phyloP scores from a whole-genome alignment of 2,329 filamentous ascomycete species.

The Aspergillaceae sp. region DNA sequence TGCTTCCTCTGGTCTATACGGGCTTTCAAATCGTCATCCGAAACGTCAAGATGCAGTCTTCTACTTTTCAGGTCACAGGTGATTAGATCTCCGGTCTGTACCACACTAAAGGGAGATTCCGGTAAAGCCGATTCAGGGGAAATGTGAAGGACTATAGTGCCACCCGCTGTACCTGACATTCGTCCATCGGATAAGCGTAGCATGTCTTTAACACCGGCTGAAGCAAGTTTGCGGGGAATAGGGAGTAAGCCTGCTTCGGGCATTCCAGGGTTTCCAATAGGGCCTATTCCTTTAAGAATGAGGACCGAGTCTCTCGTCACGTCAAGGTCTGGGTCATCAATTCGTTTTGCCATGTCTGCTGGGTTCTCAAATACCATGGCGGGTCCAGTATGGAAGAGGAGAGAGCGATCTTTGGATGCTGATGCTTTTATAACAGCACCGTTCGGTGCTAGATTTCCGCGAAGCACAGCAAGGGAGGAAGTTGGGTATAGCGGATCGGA shows the following conservation, averaged over 20 bases:
- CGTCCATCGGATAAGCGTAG: constrained; percentile 46
- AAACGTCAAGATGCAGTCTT: constrained; percentile 34
- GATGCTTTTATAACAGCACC: constrained; percentile 45
- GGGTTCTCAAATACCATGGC: constrained; percentile 44
- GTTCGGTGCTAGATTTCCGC: constrained; percentile 42
- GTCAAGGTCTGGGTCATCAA: constrained; percentile 38
- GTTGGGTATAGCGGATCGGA: constrained; percentile 37
- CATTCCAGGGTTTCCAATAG: constrained; percentile 46
- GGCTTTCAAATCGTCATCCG: constrained; percentile 32
- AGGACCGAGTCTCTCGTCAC: constrained; percentile 40
- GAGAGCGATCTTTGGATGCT: constrained; percentile 39
- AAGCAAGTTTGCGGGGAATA: constrained; percentile 42
- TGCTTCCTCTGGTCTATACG: constrained; percentile 28
- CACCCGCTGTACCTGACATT: constrained; percentile 49
- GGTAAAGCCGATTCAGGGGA: constrained; percentile 44
- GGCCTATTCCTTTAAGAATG: constrained; percentile 43
- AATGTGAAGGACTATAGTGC: constrained; percentile 47
- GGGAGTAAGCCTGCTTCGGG: constrained; percentile 46
- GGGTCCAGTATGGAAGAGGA: constrained; percentile 38
- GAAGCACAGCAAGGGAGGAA: constrained; percentile 40
- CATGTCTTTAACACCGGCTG: constrained; percentile 45
- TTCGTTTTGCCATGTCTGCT: constrained; percentile 37
- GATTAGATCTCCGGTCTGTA: constrained; percentile 43
- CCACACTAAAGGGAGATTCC: constrained; percentile 41
- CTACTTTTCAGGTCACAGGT: constrained; percentile 38